Evolutionary conservation across 257 asterid species (phyloP).

Genomic region (Datura wrightii): DNA sequence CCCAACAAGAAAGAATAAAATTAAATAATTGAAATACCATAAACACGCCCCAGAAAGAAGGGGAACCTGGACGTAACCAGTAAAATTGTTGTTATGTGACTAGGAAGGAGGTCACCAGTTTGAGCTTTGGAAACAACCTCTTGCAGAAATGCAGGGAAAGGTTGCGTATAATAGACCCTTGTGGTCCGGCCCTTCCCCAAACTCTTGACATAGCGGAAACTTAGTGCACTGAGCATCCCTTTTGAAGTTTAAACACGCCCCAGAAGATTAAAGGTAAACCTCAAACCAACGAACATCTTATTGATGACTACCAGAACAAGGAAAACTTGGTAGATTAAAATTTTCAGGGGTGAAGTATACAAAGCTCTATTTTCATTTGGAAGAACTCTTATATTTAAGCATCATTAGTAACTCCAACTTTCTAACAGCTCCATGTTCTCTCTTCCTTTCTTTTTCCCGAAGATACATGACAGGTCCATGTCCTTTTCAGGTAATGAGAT

Average conservation of each 20-base stretch:
- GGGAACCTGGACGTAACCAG: too few species aligned
- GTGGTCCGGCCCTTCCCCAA: too few species aligned
- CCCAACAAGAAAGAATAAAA: background rate
- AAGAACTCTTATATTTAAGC: background rate
- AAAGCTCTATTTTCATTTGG: background rate
- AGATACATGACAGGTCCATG: background rate
- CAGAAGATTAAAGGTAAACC: background rate
- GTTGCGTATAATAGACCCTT: too few species aligned
- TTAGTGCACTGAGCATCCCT: too few species aligned
- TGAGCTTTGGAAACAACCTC: too few species aligned
- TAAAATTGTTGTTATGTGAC: too few species aligned
- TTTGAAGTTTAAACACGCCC: too few species aligned
- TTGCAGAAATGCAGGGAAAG: too few species aligned
- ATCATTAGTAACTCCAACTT: background rate
- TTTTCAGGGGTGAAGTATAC: background rate
- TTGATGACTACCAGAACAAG: background rate
- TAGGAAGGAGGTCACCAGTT: too few species aligned
- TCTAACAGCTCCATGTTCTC: background rate
- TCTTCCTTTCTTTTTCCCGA: background rate
- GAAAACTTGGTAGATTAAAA: background rate
- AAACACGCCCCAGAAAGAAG: background rate
- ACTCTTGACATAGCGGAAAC: too few species aligned
- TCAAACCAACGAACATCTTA: background rate
- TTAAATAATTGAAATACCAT: background rate
- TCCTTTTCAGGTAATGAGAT: background rate